A percentile compares a stretch with the other conserved stretches of the same genome.
phyloP scores from a whole-genome alignment of 495 filamentous ascomycete species.

The Pseudotulostoma volvatum region DNA sequence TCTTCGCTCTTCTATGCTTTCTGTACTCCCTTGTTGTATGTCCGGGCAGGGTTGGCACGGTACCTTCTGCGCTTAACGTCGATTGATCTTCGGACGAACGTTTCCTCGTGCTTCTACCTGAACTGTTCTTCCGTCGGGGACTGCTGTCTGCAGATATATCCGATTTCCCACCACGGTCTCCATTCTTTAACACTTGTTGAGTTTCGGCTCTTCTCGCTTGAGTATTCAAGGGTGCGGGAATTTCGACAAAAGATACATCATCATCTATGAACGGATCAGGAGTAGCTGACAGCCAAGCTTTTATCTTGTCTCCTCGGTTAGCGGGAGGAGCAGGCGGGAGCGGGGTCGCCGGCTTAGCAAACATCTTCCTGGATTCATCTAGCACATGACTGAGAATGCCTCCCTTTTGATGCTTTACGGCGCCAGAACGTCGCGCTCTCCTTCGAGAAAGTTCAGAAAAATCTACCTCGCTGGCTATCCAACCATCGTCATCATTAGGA shows the following conservation, averaged over 20 bases:
- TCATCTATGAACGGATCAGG: slow-evolving; percentile 55
- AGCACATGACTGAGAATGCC: slow-evolving; percentile 34
- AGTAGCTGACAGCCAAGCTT: slow-evolving; percentile 60
- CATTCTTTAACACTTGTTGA: slow-evolving; percentile 13
- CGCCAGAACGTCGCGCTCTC: slow-evolving; percentile 18
- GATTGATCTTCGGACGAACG: slow-evolving; percentile 1
- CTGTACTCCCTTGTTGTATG: too few relatives aligned
- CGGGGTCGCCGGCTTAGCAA: slow-evolving; percentile 34
- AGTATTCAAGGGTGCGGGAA: slow-evolving; percentile 29
- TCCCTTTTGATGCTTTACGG: slow-evolving; percentile 24
- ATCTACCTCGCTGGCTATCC: slow-evolving; percentile 28
- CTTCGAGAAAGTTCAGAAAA: slow-evolving; percentile 29
- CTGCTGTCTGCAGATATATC: slow-evolving; percentile 13
- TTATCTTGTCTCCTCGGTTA: slow-evolving; percentile 40
- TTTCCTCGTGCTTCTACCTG: background rate
- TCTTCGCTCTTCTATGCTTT: background rate
- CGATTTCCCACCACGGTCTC: slow-evolving; percentile 9
- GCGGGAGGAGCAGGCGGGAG: slow-evolving; percentile 11
- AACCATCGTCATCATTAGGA: slow-evolving; percentile 21
- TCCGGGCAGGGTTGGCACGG: too few relatives aligned
- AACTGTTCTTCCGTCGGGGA: slow-evolving; percentile 14
- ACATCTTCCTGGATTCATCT: slow-evolving; percentile 38
- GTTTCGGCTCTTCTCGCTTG: slow-evolving; percentile 17
- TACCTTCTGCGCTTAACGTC: background rate
- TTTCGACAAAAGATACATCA: slow-evolving; percentile 21